These are phyloP conservation scores for Malassezia restricta DNA, from an alignment of 1,284 basidiomycete genomes.

Conservation along the genomic window DNA sequence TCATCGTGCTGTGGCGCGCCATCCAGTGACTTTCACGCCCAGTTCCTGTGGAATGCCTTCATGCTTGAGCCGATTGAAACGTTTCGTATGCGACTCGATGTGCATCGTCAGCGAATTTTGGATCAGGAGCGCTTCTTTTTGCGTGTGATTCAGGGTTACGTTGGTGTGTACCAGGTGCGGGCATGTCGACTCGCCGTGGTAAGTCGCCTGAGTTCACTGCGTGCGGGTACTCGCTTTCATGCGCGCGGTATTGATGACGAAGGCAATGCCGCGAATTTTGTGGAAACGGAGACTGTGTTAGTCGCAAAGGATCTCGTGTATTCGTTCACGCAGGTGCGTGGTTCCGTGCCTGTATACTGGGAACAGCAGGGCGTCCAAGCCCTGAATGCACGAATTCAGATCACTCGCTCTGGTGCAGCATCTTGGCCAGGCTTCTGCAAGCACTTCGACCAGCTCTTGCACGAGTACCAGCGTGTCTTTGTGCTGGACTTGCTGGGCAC, in stretches of 20 bases:
- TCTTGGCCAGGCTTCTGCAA: conserved; percentile 91
- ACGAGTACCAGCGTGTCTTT: conserved; percentile 34
- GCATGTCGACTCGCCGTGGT: conserved; percentile 61
- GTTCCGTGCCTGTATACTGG: conserved; percentile 77
- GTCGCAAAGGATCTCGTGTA: conserved; percentile 69
- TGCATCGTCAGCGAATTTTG: conserved; percentile 55
- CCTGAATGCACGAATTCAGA: conserved; percentile 34
- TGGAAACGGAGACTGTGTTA: conserved; percentile 88
- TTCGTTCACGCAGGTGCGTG: conserved; percentile 83
- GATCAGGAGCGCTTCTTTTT: conserved; percentile 51
- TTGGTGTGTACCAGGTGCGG: conserved; percentile 48
- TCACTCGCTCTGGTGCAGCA: conserved; percentile 66
- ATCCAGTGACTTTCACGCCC: conserved; percentile 45
- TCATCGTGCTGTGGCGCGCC: conserved; percentile 3
- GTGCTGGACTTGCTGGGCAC: conserved; percentile 42
- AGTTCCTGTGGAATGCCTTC: conserved; percentile 65
- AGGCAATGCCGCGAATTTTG: conserved; percentile 92
- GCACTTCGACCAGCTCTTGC: conserved; percentile 66
- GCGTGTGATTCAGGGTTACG: conserved; percentile 83
- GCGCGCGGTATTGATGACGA: conserved; percentile 95
- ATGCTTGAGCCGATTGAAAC: conserved; percentile 66
- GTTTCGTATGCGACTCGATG: conserved; percentile 63
- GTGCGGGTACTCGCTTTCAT: conserved; percentile 93
- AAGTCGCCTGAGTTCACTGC: conserved; percentile 76
- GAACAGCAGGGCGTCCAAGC: conserved; percentile 76